A percentile compares a stretch with the other conserved stretches of the same genome.
Conservation (phyloP, 2,329 filamentous ascomycete species). For the Fusarium sp. region DNA sequence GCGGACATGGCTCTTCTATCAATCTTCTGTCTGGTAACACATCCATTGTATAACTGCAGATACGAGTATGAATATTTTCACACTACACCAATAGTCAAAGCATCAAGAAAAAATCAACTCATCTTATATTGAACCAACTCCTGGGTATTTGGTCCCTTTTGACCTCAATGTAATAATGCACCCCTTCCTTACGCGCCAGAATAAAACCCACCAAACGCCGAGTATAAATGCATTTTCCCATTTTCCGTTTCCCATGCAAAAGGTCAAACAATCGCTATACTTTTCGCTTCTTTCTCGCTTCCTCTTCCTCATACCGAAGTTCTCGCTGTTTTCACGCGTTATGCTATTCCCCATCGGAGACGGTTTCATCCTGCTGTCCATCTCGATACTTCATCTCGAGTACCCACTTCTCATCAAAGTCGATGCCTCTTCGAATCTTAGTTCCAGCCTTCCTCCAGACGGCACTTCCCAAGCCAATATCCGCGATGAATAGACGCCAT, state of each 20-base stretch:
- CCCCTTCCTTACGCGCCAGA: slow-evolving; percentile 25
- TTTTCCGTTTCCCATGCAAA: slow-evolving; percentile 21
- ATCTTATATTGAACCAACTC: slow-evolving; percentile 31
- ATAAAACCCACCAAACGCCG: slow-evolving; percentile 35
- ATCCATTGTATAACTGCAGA: neutral
- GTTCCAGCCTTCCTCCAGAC: slow-evolving; percentile 89
- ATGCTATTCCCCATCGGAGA: slow-evolving; percentile 40
- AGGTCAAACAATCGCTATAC: slow-evolving; percentile 39
- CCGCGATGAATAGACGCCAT: slow-evolving; percentile 87
- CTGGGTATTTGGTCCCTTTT: slow-evolving; percentile 45
- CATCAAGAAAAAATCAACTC: neutral
- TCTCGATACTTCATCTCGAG: slow-evolving; percentile 73
- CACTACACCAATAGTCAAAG: neutral
- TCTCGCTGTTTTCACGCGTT: neutral
- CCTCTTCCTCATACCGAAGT: neutral
- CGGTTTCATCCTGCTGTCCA: slow-evolving; percentile 46
- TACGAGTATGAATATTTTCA: neutral
- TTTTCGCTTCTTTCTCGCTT: slow-evolving; percentile 20
- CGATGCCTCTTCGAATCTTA: slow-evolving; percentile 83
- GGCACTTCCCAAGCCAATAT: slow-evolving; percentile 85
- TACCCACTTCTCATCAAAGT: slow-evolving; percentile 90
- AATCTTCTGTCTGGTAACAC: neutral
- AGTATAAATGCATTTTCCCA: slow-evolving; percentile 23
- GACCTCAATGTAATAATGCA: slow-evolving; percentile 38
- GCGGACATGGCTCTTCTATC: slow-evolving; percentile 19